phyloP scores from a whole-genome alignment of 768 basidiomycete species.

The Suillus bovinus region DNA sequence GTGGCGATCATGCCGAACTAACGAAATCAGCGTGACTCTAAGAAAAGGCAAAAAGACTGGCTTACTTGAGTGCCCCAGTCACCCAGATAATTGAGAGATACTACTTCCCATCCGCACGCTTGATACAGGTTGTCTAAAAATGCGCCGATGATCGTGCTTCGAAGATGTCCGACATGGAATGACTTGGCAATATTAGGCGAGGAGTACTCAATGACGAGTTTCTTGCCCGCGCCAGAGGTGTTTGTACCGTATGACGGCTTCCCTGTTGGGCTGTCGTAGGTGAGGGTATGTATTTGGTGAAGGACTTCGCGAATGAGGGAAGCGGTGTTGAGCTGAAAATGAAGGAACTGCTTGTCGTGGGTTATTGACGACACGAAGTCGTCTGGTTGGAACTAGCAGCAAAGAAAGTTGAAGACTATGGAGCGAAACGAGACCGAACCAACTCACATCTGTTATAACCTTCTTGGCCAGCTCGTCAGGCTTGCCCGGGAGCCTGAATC shows the following conservation, averaged over 20 bases:
- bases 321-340: constrained; percentile 69
- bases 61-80: constrained; percentile 98
- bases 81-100: constrained; percentile 90
- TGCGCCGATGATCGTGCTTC: constrained; percentile 98
- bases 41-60: not conserved
- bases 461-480: constrained; percentile 74
- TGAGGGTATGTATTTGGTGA: constrained; percentile 71
- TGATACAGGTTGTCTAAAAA: constrained; percentile 91
- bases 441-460: constrained; percentile 71
- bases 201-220: constrained; percentile 77
- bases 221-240: constrained; percentile 75
- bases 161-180: constrained; percentile 96
- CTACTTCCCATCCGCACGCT: constrained; percentile 91
- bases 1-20: constrained; percentile 87
- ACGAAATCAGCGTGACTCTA: constrained; percentile 1
- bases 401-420: not conserved
- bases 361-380: constrained; percentile 72
- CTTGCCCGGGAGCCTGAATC: constrained; percentile 85
- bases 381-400: constrained; percentile 76
- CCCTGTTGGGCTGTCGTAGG: constrained; percentile 57
- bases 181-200: constrained; percentile 94
- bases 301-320: constrained; percentile 69
- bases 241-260: constrained; percentile 83
- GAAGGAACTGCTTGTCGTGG: constrained; percentile 79
- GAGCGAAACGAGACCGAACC: not conserved